Evolutionary conservation across 352 stramenopile genomes (phyloP), one percentile per base, ranked within the genome.

Genomic region (Phytophthora quininea): DNA sequence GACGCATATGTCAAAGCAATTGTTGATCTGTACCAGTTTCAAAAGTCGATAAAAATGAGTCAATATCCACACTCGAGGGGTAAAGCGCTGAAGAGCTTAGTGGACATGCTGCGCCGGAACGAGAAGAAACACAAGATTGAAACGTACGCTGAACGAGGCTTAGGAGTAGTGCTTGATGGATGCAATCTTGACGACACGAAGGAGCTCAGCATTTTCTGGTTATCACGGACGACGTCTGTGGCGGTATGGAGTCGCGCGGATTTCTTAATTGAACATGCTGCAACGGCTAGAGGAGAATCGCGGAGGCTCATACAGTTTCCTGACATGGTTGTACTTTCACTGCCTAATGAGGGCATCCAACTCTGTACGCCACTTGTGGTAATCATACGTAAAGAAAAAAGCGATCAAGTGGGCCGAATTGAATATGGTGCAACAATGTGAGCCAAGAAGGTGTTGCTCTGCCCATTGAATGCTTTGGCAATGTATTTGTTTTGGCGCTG

Each of bases 271-370:
- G 19, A 31, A 3, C 29, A 54, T 11, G 31, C 31, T 30, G 10
- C 42, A 9, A 12, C 27, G 8, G 49, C 49, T 30, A 29, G 31
- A 29, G 49, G 49, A 30, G 31, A 54, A 42, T 54, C 29, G 14
- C 14, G 49, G 12, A 6, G 49, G 29, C 43, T 54, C 30, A 54
- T 54, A 42, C 49, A 43, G 19, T 54, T 54, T 54, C 49, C 49
- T 12, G 49, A 42, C 49, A 54, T 54, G 49, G 12, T 54, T 0
- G 43, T 31, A 15, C 49, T 42, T 40, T 42, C 49, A 12, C 49
- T 54, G 31, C 9, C 29, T 15, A 30, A 54, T 29, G 49, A 54
- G 49, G 49, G 49, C 15, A 30, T 31, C 3, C 49, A 54, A 29
- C 30, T 42, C 3, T 54, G 49, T 11, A 54, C 49, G 2, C 6